Evolutionary conservation across 1,284 basidiomycete species (phyloP), one percentile per base, ranked within the genome.

Genomic region (Apiotrichum mycotoxinovorans): DNA sequence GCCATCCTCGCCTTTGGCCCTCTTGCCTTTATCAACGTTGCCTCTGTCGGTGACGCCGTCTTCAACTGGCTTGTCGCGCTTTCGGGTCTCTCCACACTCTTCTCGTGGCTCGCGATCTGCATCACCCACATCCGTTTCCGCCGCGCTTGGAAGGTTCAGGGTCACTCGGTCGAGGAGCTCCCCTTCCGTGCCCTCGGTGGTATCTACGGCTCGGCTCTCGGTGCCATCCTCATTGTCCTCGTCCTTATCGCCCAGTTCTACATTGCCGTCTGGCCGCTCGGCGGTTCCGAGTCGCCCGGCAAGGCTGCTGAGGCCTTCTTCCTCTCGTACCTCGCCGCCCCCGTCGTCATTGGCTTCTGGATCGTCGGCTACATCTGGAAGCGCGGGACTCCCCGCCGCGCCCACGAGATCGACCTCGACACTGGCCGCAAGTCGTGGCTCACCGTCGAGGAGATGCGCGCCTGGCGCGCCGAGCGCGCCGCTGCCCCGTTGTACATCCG

Each of bases 71-170:
- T 82, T 11, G 65, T 81, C 20, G 79, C 78, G 42, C 67, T 81
- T 17, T 79, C 77, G 33, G 81, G 80, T 69, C 75, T 82, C 4
- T 78, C 79, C 12, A 79, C 79, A 22, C 76, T 83, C 59, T 79
- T 81, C 74, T 78, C 79, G 43, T 81, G 78, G 77, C 54, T 66
- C 33, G 59, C 67, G 1, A 67, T 67, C 49, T 61, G 66, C 47
- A 40, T 62, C 34, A 60, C 60, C 23, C 66, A 69, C 54, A 73
- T 79, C 49, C 76, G 79, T 26, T 80, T 80, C 75, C 68, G 79
- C 20, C 50, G 50, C 30, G 80, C 79, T 0, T 80, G 78, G 79
- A 56, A 58, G 38, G 60, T 63, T 12, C 76, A 65, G 60, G 76
- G 77, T 15, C 71, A 75, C 64, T 63, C 69, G 1, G 22, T 79